A percentile compares a stretch with the other conserved stretches of the same genome.
Evolutionary conservation across 2,329 filamentous ascomycete species (phyloP).

Genomic region (Ascochyta lentis): DNA sequence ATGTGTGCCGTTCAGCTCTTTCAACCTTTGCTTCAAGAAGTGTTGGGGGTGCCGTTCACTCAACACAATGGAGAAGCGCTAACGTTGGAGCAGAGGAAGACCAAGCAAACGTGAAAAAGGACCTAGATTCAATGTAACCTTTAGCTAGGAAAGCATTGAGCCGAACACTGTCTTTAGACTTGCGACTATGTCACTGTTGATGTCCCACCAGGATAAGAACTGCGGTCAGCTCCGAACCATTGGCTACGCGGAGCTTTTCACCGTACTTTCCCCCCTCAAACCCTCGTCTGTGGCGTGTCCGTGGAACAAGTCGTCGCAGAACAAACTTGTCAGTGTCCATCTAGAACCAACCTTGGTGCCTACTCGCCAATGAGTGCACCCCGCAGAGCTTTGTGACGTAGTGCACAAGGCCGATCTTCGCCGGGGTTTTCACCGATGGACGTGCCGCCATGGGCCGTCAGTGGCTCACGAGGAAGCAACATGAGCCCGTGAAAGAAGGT

Average conservation of each 20-base stretch:
- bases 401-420: slow-evolving; percentile 30
- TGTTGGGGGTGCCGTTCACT: slow-evolving; percentile 3
- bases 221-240: neutral
- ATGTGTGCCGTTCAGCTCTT: neutral
- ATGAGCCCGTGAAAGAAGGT: neutral
- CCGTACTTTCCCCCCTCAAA: neutral
- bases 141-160: neutral
- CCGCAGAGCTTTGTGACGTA: slow-evolving; percentile 33
- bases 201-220: slow-evolving; percentile 1
- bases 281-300: neutral
- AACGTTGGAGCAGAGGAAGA: neutral
- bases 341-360: slow-evolving; percentile 8
- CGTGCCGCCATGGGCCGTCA: slow-evolving; percentile 10
- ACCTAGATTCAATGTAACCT: neutral
- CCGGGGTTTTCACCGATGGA: slow-evolving; percentile 27
- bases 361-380: slow-evolving; percentile 19
- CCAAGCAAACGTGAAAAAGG: neutral
- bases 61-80: slow-evolving; percentile 4
- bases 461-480: slow-evolving; percentile 8
- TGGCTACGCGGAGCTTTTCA: neutral
- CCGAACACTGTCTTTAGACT: slow-evolving; percentile 1
- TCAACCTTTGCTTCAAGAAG: neutral
- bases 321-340: slow-evolving; percentile 1
- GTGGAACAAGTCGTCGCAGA: neutral
- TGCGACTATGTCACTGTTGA: slow-evolving; percentile 5